phyloP scores from a whole-genome alignment of 1,284 basidiomycete genomes.

The Tausonia pullulans region DNA sequence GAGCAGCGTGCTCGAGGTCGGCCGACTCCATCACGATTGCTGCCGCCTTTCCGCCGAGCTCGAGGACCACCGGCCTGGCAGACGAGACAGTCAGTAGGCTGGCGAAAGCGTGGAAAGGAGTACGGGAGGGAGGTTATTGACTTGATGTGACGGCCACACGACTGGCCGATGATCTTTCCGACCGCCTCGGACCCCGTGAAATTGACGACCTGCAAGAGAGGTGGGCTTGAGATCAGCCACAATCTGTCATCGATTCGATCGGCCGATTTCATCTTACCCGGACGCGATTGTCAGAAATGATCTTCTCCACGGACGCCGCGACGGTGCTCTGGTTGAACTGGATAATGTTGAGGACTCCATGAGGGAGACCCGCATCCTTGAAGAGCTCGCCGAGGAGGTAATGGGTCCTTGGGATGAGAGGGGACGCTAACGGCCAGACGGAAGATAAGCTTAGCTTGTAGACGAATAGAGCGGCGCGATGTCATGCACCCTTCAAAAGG shows the following conservation, averaged over 20 bases:
- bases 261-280: not conserved
- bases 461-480: not conserved
- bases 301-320: not conserved
- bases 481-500: conserved; percentile 22
- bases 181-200: conserved; percentile 11
- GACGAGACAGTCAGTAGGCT: not conserved
- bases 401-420: conserved; percentile 22
- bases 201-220: conserved; percentile 5
- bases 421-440: conserved; percentile 19
- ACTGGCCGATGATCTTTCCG: conserved; percentile 5
- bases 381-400: conserved; percentile 20
- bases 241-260: not conserved
- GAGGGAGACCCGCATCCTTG: conserved; percentile 16
- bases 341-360: conserved; percentile 12
- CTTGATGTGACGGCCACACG: conserved; percentile 12
- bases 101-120: not conserved
- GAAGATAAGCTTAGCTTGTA: not conserved
- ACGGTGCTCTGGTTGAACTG: conserved; percentile 5
- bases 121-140: not conserved
- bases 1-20: conserved; percentile 12
- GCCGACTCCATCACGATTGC: conserved; percentile 11
- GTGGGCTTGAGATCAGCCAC: not conserved
- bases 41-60: conserved; percentile 15
- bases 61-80: conserved; percentile 11
- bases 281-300: not conserved